Base-by-base conservation (phyloP, 2,329 filamentous ascomycete species). In the Paecilomyces sp. region DNA sequence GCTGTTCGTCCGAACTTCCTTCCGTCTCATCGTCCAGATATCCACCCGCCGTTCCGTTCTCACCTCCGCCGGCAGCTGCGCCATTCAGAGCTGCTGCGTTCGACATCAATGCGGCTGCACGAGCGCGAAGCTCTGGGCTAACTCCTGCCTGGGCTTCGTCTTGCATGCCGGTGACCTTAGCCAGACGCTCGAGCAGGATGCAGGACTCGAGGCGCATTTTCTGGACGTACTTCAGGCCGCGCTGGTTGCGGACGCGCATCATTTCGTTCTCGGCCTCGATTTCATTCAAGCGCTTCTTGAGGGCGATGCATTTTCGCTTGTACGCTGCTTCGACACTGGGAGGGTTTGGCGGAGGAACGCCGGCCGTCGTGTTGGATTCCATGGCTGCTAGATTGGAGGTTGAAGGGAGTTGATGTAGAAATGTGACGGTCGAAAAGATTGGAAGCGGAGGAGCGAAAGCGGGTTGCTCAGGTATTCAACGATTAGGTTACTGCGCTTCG, bases 271-370 rank as follows among this genome's bases (percentile, higher is more conserved):
- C 88, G 61, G 91, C 87, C 74, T 97, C 92, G 68, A 97, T 91
- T 74, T 97, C 92, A 73, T 88, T 89, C 64, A 94, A 90, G 62
- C 94, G 89, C 68, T 91, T 89, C 78, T 95, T 95, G 24, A 99
- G 85, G 68, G 95, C 90, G 72, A 97, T 91, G 76, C 93, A 97
- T 85, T 99, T 97, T 65, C 91, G 86, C 69, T 94, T 92, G 77
- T 97, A 99, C 56, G 93, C 92, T 73, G 93, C 89, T 77, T 99
- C 93, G 63, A 97, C 92, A 15, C 92, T 96, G 15, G 94, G 93
- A 22, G 93, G 91, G 59, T 87, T 83, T 12, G 80, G 72, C 61
- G 72, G 64, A 66, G 59, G 54, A 67, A 66, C 41, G 64, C 62
- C 33, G 67, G 54, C 18, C 13, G 36, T 41, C 67, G 61, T 47